Evolutionary conservation across 495 filamentous ascomycete genomes (phyloP).

Genomic region (Podospora comata): DNA sequence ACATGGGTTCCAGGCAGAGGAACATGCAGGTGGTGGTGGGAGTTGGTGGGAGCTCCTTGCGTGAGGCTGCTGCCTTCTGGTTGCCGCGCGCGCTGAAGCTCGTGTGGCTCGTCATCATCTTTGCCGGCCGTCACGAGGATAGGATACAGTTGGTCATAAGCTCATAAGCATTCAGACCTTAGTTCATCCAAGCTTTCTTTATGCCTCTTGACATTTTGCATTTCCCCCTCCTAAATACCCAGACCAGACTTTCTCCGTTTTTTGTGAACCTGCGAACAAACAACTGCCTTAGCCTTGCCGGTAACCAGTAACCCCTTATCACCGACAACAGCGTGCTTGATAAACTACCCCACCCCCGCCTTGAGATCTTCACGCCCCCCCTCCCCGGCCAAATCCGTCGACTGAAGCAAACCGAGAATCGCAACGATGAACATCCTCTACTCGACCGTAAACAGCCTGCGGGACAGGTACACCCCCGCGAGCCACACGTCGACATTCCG

Average conservation of each 20-base stretch:
- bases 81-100: neutral
- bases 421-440: constrained; percentile 60
- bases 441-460: constrained; percentile 77
- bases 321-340: neutral
- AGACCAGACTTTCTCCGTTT: neutral
- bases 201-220: neutral
- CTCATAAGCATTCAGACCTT: neutral
- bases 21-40: neutral
- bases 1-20: constrained; percentile 3
- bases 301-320: neutral
- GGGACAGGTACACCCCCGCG: constrained; percentile 85
- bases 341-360: constrained; percentile 7
- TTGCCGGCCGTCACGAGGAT: constrained; percentile 10
- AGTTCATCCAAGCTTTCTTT: neutral
- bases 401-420: constrained; percentile 1
- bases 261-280: neutral
- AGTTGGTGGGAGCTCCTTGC: neutral
- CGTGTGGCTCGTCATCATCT: neutral
- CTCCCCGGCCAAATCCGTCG: neutral
- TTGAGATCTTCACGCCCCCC: neutral
- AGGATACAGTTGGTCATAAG: constrained; percentile 6
- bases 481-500: constrained; percentile 91
- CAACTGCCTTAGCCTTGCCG: constrained; percentile 1
- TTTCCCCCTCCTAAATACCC: neutral
- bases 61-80: neutral